These are phyloP conservation scores for Melocanna baccifera DNA, from an alignment of 176 grass and related monocot genomes.

Conservation along the genomic window DNA sequence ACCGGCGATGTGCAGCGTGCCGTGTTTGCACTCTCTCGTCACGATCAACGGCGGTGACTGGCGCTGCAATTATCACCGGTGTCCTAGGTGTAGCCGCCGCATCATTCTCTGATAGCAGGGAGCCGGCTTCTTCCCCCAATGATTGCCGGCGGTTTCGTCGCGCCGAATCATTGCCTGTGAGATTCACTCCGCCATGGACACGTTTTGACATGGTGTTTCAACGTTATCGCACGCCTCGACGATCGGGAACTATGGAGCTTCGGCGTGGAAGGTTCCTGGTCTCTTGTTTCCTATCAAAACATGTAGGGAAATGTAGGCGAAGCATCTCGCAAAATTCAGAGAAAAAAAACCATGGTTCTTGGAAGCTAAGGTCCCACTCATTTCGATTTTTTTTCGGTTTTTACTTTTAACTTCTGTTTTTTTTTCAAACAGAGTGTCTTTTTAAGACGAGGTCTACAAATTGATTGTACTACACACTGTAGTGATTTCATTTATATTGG, in stretches of 20 bases:
- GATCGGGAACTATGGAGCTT: background rate
- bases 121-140: background rate
- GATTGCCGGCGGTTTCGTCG: background rate
- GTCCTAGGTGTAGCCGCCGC: background rate
- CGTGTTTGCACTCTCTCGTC: background rate
- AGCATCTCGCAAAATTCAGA: background rate
- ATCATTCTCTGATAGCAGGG: background rate
- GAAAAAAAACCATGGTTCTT: background rate
- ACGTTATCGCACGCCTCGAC: background rate
- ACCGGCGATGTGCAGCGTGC: background rate
- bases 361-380: background rate
- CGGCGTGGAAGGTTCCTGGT: background rate
- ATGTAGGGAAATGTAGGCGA: background rate
- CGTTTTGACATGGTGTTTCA: background rate
- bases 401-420: too few species aligned
- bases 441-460: too few species aligned
- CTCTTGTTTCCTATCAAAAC: background rate
- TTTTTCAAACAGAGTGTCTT: too few species aligned
- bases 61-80: background rate
- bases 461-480: too few species aligned
- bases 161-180: background rate
- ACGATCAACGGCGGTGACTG: background rate
- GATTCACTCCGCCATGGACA: background rate
- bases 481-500: too few species aligned
- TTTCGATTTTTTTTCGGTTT: too few species aligned